Percentiles rank a stretch among this genome's conserved stretches.
phyloP scores from a whole-genome alignment of 139 green algal species.

The Chlorella sp. region DNA sequence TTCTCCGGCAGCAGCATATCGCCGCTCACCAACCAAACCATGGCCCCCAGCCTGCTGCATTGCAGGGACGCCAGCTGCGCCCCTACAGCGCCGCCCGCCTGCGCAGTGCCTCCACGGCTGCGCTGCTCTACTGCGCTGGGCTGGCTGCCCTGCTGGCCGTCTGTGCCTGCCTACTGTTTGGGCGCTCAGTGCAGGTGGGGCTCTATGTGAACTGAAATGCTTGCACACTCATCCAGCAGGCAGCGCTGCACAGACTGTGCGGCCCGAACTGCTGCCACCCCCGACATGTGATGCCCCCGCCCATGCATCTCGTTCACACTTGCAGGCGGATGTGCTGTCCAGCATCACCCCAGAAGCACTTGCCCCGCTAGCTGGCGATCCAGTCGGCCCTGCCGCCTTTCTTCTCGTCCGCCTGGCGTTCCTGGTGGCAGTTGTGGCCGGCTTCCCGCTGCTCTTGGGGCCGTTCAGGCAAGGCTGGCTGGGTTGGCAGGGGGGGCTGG shows the following conservation, averaged over 20 bases:
- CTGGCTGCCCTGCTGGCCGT: neutral
- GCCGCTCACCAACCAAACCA: neutral
- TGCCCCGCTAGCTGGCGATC: neutral
- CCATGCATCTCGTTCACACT: too few relatives aligned
- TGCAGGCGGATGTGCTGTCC: neutral
- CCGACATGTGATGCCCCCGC: too few relatives aligned
- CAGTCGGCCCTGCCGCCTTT: neutral
- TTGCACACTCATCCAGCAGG: too few relatives aligned
- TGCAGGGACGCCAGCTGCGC: neutral
- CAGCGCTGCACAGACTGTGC: too few relatives aligned
- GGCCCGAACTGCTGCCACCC: too few relatives aligned
- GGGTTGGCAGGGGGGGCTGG: too few relatives aligned
- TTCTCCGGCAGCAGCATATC: too few relatives aligned
- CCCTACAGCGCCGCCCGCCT: neutral
- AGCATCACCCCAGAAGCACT: constrained; percentile 8
- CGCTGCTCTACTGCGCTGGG: neutral
- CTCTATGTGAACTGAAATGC: too few relatives aligned
- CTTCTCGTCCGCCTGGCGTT: constrained; percentile 18
- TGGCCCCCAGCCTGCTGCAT: neutral
- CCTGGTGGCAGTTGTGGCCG: neutral
- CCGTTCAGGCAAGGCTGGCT: constrained; percentile 14
- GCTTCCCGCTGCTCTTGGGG: constrained; percentile 23
- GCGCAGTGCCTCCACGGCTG: neutral
- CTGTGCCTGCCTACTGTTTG: constrained; percentile 26
- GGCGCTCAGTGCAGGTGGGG: constrained; percentile 7